Conservation (phyloP, 2,329 filamentous ascomycete genomes). For the Colletotrichum horii region DNA sequence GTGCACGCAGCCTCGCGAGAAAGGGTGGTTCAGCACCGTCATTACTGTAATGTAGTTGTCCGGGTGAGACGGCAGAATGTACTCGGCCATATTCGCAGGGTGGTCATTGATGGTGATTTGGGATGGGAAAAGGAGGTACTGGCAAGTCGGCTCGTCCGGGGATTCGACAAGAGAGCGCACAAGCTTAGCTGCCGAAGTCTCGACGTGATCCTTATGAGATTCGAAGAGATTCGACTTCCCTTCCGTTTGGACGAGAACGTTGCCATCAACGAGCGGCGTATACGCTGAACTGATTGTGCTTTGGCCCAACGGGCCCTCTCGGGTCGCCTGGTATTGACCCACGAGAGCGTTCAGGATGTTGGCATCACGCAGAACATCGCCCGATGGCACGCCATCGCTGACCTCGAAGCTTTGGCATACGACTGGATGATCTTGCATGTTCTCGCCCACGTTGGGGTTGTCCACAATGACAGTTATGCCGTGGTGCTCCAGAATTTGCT, state of each 20-base stretch:
- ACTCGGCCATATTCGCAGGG: slow-evolving; percentile 29
- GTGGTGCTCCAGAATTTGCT: slow-evolving; percentile 33
- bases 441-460: slow-evolving; percentile 41
- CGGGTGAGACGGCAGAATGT: slow-evolving; percentile 28
- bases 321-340: slow-evolving; percentile 39
- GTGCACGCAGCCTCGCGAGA: slow-evolving; percentile 65
- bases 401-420: slow-evolving; percentile 44
- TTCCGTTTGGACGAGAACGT: slow-evolving; percentile 28
- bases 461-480: slow-evolving; percentile 35
- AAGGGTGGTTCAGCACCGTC: slow-evolving; percentile 65
- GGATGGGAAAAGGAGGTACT: slow-evolving; percentile 38
- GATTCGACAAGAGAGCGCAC: slow-evolving; percentile 31
- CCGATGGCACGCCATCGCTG: slow-evolving; percentile 40
- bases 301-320: slow-evolving; percentile 37
- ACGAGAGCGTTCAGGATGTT: slow-evolving; percentile 33
- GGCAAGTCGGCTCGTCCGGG: slow-evolving; percentile 33
- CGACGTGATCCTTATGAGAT: slow-evolving; percentile 14
- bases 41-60: slow-evolving; percentile 61
- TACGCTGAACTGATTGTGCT: slow-evolving; percentile 27
- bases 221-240: slow-evolving; percentile 29
- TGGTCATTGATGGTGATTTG: slow-evolving; percentile 30
- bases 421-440: slow-evolving; percentile 45
- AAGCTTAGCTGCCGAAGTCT: slow-evolving; percentile 19
- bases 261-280: slow-evolving; percentile 34
- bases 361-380: slow-evolving; percentile 39